These are phyloP conservation scores for Cerrena zonata DNA, from an alignment of 1,284 basidiomycete genomes.

Conservation along the genomic window DNA sequence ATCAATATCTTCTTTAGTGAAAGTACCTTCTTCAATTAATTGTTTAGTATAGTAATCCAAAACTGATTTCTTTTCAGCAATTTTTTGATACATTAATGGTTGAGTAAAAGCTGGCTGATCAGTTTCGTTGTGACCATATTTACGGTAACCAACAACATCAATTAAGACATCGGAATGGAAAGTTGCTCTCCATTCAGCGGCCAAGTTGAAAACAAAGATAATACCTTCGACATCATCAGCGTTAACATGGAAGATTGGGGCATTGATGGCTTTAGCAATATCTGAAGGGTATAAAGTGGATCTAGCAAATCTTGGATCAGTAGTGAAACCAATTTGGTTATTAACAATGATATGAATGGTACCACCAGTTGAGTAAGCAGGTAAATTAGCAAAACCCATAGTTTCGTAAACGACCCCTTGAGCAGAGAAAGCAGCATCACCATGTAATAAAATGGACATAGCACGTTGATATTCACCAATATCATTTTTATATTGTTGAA, in stretches of 20 bases:
- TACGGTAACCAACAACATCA: conserved; percentile 98
- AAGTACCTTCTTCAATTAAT: conserved; percentile 86
- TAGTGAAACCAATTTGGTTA: conserved; percentile 99
- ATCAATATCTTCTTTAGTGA: conserved; percentile 93
- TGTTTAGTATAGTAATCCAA: conserved; percentile 89
- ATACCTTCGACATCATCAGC: conserved; percentile 98
- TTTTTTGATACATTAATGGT: conserved; percentile 97
- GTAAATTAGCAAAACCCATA: conserved; percentile 96
- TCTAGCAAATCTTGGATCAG: conserved; percentile 93
- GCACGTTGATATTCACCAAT: conserved; percentile 72
- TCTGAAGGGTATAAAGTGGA: conserved; percentile 99
- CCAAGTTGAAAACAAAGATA: conserved; percentile 95
- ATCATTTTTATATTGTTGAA: conserved; percentile 93
- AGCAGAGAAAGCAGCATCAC: conserved; percentile 97
- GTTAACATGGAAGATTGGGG: conserved; percentile 99
- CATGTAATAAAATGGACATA: conserved; percentile 93
- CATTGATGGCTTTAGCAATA: conserved; percentile 96
- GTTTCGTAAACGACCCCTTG: conserved; percentile 99
- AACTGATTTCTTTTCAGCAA: conserved; percentile 89
- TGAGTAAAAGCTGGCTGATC: conserved; percentile 99
- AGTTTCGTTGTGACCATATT: conserved; percentile 98
- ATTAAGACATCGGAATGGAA: conserved; percentile 99
- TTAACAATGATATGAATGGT: conserved; percentile 99
- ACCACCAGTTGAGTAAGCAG: conserved; percentile 93
- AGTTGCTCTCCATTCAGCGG: conserved; percentile 96